These are phyloP conservation scores for Raphanus sativus DNA, from an alignment of 345 rosid species.

Conservation along the genomic window DNA sequence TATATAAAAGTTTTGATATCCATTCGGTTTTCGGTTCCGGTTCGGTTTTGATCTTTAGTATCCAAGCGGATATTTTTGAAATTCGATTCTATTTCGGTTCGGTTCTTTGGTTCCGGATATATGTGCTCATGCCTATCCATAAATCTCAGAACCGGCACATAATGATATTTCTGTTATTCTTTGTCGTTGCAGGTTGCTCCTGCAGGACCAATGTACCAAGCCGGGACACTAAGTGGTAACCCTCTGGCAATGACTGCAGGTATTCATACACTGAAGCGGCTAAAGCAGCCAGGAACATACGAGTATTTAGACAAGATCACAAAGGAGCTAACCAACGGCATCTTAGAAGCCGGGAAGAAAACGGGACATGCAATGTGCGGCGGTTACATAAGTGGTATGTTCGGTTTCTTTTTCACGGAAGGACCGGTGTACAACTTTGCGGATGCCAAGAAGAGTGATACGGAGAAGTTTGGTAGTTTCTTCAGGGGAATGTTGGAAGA, in stretches of 20 bases:
- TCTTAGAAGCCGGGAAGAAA: slow-evolving; percentile 74
- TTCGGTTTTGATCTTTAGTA: background rate
- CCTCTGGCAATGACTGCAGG: slow-evolving; percentile 98
- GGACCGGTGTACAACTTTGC: slow-evolving; percentile 79
- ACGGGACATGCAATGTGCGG: slow-evolving; percentile 90
- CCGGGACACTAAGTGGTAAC: slow-evolving; percentile 93
- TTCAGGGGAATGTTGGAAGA: slow-evolving; percentile 82
- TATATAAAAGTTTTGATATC: too few relatives aligned
- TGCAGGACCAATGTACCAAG: slow-evolving; percentile 98
- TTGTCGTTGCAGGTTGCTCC: slow-evolving; percentile 59
- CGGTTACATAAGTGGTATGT: slow-evolving; percentile 80
- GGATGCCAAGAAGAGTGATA: slow-evolving; percentile 84
- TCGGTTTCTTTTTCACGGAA: slow-evolving; percentile 92
- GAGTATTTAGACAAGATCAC: slow-evolving; percentile 80
- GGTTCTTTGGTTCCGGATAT: background rate
- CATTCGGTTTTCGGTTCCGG: background rate
- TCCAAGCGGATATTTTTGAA: background rate
- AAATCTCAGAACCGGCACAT: background rate
- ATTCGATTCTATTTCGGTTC: background rate
- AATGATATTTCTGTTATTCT: background rate
- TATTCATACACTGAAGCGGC: slow-evolving; percentile 71
- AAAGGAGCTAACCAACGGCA: slow-evolving; percentile 59
- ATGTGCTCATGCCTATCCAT: too few relatives aligned
- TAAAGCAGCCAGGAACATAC: slow-evolving; percentile 72
- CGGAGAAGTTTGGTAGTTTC: slow-evolving; percentile 73